Base-by-base conservation (phyloP, 225 moss, liverwort and hornwort species). In the Polytrichum formosum region DNA sequence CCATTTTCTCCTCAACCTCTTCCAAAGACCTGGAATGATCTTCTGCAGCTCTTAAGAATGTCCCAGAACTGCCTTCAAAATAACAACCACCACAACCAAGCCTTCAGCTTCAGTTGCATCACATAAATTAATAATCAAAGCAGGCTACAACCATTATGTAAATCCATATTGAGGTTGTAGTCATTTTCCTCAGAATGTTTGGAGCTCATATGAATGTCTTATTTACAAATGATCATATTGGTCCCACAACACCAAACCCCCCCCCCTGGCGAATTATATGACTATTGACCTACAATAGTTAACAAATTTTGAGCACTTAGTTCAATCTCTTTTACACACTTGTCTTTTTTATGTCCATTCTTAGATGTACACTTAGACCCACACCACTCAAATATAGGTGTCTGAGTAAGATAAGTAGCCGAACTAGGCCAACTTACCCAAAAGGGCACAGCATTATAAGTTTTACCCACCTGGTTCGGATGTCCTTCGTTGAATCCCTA, bases 391-490 rank as follows among this genome's bases (percentile, higher is more conserved):
- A 46, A 13, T 46, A 46, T 46, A 46, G 46, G 0, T 16, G 16
- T 4, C 46, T 46, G 37, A 10, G 10, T 10, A 46, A 46, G 46
- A 46, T 13, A 3, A 37, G 37, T 37, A 46, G 13, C 13, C 4
- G 0, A 46, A 46, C 46, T 46, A 46, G 16, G 16, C 46, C 13
- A 46, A 13, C 46, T 46, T 46, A 58, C 23, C 23, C 58, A 58
- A 23, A 20, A 20, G 21, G 21, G 23, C 58, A 58, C 6, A 58
- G 68, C 56, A 54, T 73, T 71, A 54, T 68, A 81, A 63, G 53
- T 71, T 65, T 74, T 72, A 72, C 85, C 76, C 87, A 98, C 97
- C 97, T 98, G 26, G 98, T 98, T 73, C 98, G 87, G 63, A 94
- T 84, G 63, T 94, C 92, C 87, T 94, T 92, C 5, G 90, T 86